Conservation (phyloP, 1,139 yeast species). For the Wickerhamiella pararugosa region DNA sequence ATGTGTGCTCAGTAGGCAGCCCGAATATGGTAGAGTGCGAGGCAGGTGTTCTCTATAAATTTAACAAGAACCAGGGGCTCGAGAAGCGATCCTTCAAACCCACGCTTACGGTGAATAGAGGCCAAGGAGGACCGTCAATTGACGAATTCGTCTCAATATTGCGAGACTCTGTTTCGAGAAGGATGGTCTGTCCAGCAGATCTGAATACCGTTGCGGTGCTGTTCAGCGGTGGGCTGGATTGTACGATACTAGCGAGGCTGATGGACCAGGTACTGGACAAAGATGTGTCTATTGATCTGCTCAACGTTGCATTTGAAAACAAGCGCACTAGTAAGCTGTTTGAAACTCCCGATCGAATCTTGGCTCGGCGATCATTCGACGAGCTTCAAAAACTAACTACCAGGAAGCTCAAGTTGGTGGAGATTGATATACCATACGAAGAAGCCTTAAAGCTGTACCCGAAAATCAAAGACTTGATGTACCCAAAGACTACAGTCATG, state of each 20-base stretch:
- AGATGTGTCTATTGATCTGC: conserved; percentile 40
- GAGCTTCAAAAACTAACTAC: conserved; percentile 24
- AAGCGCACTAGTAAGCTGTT: conserved; percentile 51
- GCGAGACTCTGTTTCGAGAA: conserved; percentile 29
- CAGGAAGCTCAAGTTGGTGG: conserved; percentile 35
- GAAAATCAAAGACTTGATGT: conserved; percentile 50
- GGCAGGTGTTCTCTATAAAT: conserved; percentile 14
- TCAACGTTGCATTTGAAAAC: conserved; percentile 91
- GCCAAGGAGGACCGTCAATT: background rate
- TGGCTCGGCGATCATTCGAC: conserved; percentile 51
- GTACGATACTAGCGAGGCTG: conserved; percentile 54
- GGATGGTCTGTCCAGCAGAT: conserved; percentile 38
- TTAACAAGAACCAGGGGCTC: background rate
- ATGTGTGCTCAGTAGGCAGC: conserved; percentile 18
- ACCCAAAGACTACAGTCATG: conserved; percentile 84
- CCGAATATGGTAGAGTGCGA: conserved; percentile 19
- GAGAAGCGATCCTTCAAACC: background rate
- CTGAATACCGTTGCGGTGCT: conserved; percentile 37
- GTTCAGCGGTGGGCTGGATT: conserved; percentile 91
- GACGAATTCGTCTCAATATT: conserved; percentile 9
- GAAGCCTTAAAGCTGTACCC: conserved; percentile 41
- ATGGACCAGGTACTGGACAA: conserved; percentile 25
- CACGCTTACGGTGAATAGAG: background rate
- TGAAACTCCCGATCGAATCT: conserved; percentile 68
- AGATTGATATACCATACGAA: conserved; percentile 56